Conservation (phyloP, 345 rosid genomes). For the Gynandropsis gynandra region DNA sequence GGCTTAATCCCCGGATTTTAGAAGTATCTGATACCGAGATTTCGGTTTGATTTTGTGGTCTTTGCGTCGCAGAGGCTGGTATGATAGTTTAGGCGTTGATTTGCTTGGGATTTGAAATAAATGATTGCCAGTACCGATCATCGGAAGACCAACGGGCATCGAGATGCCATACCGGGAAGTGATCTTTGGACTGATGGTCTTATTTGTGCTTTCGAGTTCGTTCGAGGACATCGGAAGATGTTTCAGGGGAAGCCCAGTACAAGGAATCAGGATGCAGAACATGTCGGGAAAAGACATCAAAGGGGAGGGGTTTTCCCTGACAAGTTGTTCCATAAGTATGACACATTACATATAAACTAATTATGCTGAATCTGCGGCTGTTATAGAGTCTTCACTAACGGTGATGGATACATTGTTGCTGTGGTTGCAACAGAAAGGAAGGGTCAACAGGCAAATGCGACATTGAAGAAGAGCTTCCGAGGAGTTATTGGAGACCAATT, state of each 20-base stretch:
- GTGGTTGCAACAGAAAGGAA: conserved; percentile 17
- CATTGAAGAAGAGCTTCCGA: conserved; percentile 19
- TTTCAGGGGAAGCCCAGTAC: conserved; percentile 13
- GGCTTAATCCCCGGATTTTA: too few species aligned
- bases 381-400: conserved; percentile 2
- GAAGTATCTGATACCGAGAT: too few species aligned
- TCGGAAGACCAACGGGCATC: conserved; percentile 14
- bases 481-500: conserved; percentile 43
- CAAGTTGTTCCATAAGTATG: conserved; percentile 11
- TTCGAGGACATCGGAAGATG: conserved; percentile 26
- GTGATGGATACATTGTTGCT: conserved; percentile 13
- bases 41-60: too few species aligned
- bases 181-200: conserved; percentile 56
- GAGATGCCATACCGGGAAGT: conserved; percentile 19
- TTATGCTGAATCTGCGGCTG: conserved; percentile 9
- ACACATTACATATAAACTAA: background rate
- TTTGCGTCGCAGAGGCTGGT: too few species aligned
- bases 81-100: too few species aligned
- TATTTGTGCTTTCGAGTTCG: conserved; percentile 49
- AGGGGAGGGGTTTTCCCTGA: background rate
- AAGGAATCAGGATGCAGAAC: conserved; percentile 13
- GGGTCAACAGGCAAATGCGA: conserved; percentile 1
- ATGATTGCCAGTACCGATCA: background rate
- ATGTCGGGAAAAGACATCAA: background rate
- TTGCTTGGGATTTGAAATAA: too few species aligned